Evolutionary conservation across 495 filamentous ascomycete genomes (phyloP), one percentile per base, ranked within the genome.

Genomic region (Penicillium canescens): DNA sequence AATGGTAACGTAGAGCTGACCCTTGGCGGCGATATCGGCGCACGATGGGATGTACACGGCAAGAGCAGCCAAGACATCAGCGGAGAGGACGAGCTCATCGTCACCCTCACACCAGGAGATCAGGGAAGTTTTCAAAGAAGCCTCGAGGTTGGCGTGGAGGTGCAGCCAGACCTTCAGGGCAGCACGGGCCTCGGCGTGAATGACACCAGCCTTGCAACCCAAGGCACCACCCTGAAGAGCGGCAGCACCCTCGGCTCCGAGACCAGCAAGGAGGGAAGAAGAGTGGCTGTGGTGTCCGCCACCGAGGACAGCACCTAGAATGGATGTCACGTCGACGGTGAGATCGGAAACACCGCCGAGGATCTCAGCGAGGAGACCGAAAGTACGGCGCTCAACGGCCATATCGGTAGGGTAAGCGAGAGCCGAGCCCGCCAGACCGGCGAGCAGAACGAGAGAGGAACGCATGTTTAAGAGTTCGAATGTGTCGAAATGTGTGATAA

Each of bases 141-240:
- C 53, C 16, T 69, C 66, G 46, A 78, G 42, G 20, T 44, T 43
- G 18, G 61, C 53, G 20, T 65, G 65, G 52, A 54, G 46, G 20
- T 42, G 42, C 56, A 78, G 51, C 72, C 72, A 78, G n/a, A 48
- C 18, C 46, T 60, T 66, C 18, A 78, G 57, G 33, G 72, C 62
- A 16, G 42, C 52, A 46, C 70, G 72, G 10, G 68, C 70, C 45
- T 47, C 26, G 51, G 54, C 46, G 38, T 69, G 54, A 37, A 76
- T 63, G n/a, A 42, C 45, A 40, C 60, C 63, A 36, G 69, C 60
- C 55, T 58, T 66, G 59, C 68, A 70, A 61, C 75, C 75, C 44
- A 76, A 48, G 52, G 69, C 69, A 68, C 67, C 65, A 56, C 69
- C 69, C 43, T 67, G 54, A 6, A 76, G 65, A 40, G 73, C 75